Evolutionary conservation across 2,329 filamentous ascomycete genomes (phyloP), one percentile per base, ranked within the genome.

Genomic region (Colletotrichum cereale): DNA sequence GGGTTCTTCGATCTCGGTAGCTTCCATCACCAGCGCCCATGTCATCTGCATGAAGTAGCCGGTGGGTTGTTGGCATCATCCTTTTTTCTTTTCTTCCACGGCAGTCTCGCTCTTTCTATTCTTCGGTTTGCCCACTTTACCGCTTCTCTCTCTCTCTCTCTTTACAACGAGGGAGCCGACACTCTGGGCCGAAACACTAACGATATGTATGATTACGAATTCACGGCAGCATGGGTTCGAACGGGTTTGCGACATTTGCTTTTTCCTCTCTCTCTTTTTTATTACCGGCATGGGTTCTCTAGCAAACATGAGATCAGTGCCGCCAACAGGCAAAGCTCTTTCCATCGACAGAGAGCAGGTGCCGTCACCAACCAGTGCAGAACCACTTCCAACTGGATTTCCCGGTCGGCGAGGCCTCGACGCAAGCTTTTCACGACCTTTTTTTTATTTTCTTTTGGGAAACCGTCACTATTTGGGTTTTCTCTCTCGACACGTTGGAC

Each of bases 1-100:
- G 2, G 85, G 84, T 18, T 76, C 78, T 55, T 83, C 82, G 65
- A 84, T 86, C 56, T 81, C 82, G 34, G 81, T 84, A 2, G 84
- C 83, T 66, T 83, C 83, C 8, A 79, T 87, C 29, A 77, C 82
- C 48, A 78, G 85, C 76, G 82, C 85, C 2, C 84, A 86, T 67
- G 86, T 87, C 2, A 77, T 87, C 71, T 82, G 85, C 76, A 86
- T 87, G 85, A 71, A 71, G 34, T 71, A 60, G 55, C 36, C 6
- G 21, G 21, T n/a, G 36, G 29, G 2, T 18, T 42, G 2, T 18
- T 42, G 10, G 12, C 44, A 6, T n/a, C n/a, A 24, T 1, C 11
- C 24, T 10, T 47, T n/a, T 47, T 47, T 44, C 2, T 40, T 14
- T 16, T 8, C 40, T 10, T 8, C 40, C 5, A 26, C 36, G 18